These are phyloP conservation scores for Dalechampia spathulata DNA, from an alignment of 441 rosid species.

Conservation along the genomic window DNA sequence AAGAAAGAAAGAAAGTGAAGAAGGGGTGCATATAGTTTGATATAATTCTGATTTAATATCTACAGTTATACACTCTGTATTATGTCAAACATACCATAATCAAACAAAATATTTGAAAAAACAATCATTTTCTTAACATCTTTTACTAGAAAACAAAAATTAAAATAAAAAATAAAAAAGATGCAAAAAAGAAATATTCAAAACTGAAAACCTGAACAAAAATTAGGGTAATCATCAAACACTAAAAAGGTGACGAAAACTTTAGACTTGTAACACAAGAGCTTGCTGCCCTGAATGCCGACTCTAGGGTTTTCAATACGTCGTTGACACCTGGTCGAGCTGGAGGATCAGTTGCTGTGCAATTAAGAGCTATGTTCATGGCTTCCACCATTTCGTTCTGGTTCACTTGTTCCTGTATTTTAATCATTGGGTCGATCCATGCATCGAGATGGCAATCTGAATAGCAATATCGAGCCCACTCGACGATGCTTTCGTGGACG, in stretches of 20 bases:
- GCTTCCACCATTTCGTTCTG: conserved; percentile 42
- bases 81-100: conserved; percentile 36
- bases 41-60: conserved; percentile 29
- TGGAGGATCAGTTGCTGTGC: conserved; percentile 55
- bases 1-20: no score
- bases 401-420: conserved; percentile 20
- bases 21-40: conserved; percentile 26
- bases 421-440: conserved; percentile 65
- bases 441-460: conserved; percentile 50
- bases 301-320: conserved; percentile 41
- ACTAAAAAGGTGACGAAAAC: conserved; percentile 28
- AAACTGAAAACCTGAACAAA: conserved; percentile 17
- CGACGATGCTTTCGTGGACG: conserved; percentile 40
- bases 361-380: conserved; percentile 64
- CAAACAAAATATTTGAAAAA: conserved; percentile 37
- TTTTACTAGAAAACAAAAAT: conserved; percentile 10
- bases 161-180: not conserved
- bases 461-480: conserved; percentile 73
- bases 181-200: no score
- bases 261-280: conserved; percentile 33
- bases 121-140: conserved; percentile 23
- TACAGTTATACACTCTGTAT: conserved; percentile 43
- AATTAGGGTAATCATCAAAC: conserved; percentile 11
- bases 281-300: conserved; percentile 27
- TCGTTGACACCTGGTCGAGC: conserved; percentile 55